A percentile compares a stretch with the other conserved stretches of the same genome.
Conservation (phyloP, 2,329 filamentous ascomycete genomes). For the Hypoxylon sp. region DNA sequence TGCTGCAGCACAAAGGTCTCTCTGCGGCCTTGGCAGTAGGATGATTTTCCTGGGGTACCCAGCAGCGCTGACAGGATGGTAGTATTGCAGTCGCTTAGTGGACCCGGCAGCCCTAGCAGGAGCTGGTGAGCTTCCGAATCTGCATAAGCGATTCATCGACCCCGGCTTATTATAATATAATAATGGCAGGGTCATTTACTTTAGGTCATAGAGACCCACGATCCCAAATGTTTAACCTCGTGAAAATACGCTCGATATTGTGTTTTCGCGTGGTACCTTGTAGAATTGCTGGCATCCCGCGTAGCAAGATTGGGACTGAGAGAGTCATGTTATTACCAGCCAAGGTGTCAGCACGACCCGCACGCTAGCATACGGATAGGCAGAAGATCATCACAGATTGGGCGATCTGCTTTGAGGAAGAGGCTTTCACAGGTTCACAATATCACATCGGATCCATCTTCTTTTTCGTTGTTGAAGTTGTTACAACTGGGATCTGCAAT, state of each 20-base stretch:
- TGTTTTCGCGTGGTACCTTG: slow-evolving; percentile 21
- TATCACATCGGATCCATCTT: slow-evolving; percentile 1
- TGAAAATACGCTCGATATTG: slow-evolving; percentile 18
- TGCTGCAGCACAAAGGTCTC: neutral
- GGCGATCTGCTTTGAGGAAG: neutral
- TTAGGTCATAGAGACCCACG: slow-evolving; percentile 17
- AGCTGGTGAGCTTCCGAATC: slow-evolving; percentile 31
- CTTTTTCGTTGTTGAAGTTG: neutral
- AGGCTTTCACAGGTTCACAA: slow-evolving; percentile 4
- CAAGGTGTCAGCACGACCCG: slow-evolving; percentile 14
- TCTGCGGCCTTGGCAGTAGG: slow-evolving; percentile 1
- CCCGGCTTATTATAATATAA: slow-evolving; percentile 18
- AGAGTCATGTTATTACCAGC: slow-evolving; percentile 9
- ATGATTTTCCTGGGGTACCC: slow-evolving; percentile 22
- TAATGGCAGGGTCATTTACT: slow-evolving; percentile 15
- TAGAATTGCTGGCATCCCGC: slow-evolving; percentile 12
- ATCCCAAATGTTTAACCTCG: slow-evolving; percentile 1
- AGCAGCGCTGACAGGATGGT: neutral
- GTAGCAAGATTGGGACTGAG: slow-evolving; percentile 7
- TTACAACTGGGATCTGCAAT: slow-evolving; percentile 3
- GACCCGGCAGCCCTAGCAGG: slow-evolving; percentile 7
- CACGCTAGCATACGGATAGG: neutral
- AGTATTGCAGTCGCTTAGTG: slow-evolving; percentile 23
- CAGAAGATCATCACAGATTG: slow-evolving; percentile 1
- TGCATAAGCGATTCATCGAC: slow-evolving; percentile 29